phyloP scores from a whole-genome alignment of 192 early-diverging fungal species.

The Coemansia sp. region DNA sequence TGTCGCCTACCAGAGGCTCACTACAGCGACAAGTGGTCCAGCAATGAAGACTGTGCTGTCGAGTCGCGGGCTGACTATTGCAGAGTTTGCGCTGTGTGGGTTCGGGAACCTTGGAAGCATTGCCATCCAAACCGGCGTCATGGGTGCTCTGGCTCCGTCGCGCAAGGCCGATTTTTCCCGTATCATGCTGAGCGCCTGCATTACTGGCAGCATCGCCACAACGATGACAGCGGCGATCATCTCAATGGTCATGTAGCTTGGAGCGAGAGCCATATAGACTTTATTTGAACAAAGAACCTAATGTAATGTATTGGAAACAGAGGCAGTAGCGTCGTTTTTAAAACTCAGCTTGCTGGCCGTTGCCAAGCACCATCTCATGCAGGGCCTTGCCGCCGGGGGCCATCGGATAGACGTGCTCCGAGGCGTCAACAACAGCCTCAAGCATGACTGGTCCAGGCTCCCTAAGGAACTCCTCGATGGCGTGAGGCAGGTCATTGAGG shows the following conservation, averaged over 20 bases:
- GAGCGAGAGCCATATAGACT: neutral
- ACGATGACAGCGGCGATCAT: slow-evolving; percentile 79
- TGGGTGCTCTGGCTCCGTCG: slow-evolving; percentile 73
- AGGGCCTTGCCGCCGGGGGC: slow-evolving; percentile 91
- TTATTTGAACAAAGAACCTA: neutral
- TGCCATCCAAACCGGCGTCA: slow-evolving; percentile 75
- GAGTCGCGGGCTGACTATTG: slow-evolving; percentile 53
- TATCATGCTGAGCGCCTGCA: slow-evolving; percentile 74
- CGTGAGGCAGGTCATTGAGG: slow-evolving; percentile 77
- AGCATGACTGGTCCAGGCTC: slow-evolving; percentile 81
- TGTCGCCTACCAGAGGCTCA: slow-evolving; percentile 65
- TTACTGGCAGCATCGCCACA: slow-evolving; percentile 77
- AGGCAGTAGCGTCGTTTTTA: neutral
- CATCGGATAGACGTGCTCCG: slow-evolving; percentile 97
- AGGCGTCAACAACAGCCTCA: slow-evolving; percentile 86
- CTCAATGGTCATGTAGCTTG: slow-evolving; percentile 58
- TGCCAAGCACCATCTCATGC: slow-evolving; percentile 77
- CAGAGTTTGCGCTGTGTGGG: slow-evolving; percentile 81
- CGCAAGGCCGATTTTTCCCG: slow-evolving; percentile 68
- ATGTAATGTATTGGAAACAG: neutral
- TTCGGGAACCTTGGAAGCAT: slow-evolving; percentile 84
- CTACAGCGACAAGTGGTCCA: slow-evolving; percentile 10
- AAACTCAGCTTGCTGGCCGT: slow-evolving; percentile 49
- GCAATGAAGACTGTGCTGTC: slow-evolving; percentile 41
- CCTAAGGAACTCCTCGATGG: slow-evolving; percentile 89